Base-by-base conservation (phyloP, 352 stramenopile species). In the Phytophthora pseudosyringae region DNA sequence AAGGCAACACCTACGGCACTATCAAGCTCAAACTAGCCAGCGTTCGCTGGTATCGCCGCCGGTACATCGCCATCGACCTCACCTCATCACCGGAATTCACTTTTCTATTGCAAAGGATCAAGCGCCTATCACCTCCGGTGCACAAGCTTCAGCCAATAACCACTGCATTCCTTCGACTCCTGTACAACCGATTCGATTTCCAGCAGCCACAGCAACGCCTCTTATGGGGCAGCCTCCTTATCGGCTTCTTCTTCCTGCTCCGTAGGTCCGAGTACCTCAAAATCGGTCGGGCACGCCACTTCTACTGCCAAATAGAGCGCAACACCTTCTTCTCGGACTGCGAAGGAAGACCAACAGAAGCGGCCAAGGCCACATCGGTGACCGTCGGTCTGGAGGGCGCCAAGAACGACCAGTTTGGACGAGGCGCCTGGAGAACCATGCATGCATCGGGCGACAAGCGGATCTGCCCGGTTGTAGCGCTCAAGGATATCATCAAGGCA, bases 211-310 rank as follows among this genome's bases (percentile, higher is more conserved):
- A 45, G 0, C 49, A 73, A 13, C 67, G 55, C 1, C 53, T 75
- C 2, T 31, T 73, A 18, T 79, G 71, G 58, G 70, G 45, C 38
- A 64, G 47, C 18, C 9, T 74, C 3, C 16, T 78, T 1, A 40
- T 72, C 5, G 65, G 21, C 12, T 78, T 57, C 38, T 75, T 69
- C 46, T 75, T 78, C 36, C 52, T 75, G 0, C 35, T 78, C 0
- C 26, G 59, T 1, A 33, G 53, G 4, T 71, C 55, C 0, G 60
- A 78, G 25, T 69, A 68, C 12, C 45, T 75, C 1, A 9, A 29
- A 12, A 51, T 59, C 33, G 46, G 46, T 2, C 2, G 1, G 3
- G 32, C 48, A 8, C 38, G 49, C 0, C 35, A 54, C 18, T 59
- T 60, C 18, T 74, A 67, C 39, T 72, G 54, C 29, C 12, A 73